Percentiles rank a stretch among this genome's conserved stretches.
These are phyloP conservation scores for Monosporascus ibericus DNA, from an alignment of 2,329 filamentous ascomycete genomes.

Conservation along the genomic window DNA sequence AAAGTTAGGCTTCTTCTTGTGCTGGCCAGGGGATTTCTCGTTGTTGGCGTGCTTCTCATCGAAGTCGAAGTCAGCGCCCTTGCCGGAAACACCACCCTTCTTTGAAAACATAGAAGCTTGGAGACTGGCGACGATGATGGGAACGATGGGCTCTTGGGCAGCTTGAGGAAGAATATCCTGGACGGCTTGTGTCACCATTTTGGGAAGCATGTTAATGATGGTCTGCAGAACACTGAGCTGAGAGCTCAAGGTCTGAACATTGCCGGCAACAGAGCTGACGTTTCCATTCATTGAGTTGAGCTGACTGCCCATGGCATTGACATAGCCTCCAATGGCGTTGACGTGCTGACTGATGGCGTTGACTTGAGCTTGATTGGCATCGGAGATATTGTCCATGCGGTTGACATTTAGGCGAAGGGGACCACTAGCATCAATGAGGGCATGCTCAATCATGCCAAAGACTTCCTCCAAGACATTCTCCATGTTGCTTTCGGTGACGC, in stretches of 20 bases:
- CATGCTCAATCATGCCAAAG: slow-evolving; percentile 17
- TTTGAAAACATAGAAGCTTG: slow-evolving; percentile 1
- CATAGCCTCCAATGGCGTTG: slow-evolving; percentile 19
- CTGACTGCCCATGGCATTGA: slow-evolving; percentile 18
- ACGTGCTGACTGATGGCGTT: slow-evolving; percentile 21
- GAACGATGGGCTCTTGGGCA: slow-evolving; percentile 6
- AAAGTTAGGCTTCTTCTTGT: neutral
- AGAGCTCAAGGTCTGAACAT: slow-evolving; percentile 7
- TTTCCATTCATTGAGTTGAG: slow-evolving; percentile 18
- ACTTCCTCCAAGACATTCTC: slow-evolving; percentile 15
- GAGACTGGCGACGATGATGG: slow-evolving; percentile 10
- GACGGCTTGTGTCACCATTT: slow-evolving; percentile 11
- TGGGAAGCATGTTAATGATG: slow-evolving; percentile 19
- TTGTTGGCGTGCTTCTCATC: neutral
- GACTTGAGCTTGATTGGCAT: slow-evolving; percentile 11
- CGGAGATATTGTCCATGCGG: slow-evolving; percentile 2
- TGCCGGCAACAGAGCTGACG: slow-evolving; percentile 20
- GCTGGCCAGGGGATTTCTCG: neutral
- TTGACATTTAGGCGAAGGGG: slow-evolving; percentile 9
- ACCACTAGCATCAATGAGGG: slow-evolving; percentile 11
- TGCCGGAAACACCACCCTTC: neutral
- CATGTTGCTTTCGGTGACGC: slow-evolving; percentile 11
- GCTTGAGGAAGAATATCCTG: slow-evolving; percentile 9
- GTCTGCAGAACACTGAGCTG: slow-evolving; percentile 18
- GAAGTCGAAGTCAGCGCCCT: neutral